These are phyloP conservation scores for Vigna nakashimae DNA, from an alignment of 306 rosid species.

Conservation along the genomic window DNA sequence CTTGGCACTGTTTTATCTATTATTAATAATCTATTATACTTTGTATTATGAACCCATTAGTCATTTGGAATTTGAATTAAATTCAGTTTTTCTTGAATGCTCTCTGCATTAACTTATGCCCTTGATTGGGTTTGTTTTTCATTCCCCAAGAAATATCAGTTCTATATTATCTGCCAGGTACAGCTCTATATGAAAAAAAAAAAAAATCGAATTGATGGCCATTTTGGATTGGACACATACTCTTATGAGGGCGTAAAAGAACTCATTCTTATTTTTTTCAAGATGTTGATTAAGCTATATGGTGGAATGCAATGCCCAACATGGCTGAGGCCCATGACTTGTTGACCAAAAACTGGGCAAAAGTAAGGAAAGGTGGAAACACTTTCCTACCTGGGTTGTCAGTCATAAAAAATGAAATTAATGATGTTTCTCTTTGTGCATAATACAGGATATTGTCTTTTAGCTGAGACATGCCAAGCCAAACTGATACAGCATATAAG, in stretches of 20 bases:
- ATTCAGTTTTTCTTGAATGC: conserved; percentile 11
- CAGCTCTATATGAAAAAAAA: neutral
- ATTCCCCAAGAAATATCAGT: conserved; percentile 9
- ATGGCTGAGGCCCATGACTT: neutral
- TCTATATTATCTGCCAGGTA: conserved; percentile 21
- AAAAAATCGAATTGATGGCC: neutral
- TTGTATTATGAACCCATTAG: conserved; percentile 27
- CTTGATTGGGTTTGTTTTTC: conserved; percentile 28
- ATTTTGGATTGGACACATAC: conserved; percentile 21
- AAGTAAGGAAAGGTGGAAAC: conserved; percentile 8
- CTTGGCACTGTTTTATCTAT: conserved; percentile 40
- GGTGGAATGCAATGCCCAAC: conserved; percentile 13
- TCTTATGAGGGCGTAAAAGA: neutral
- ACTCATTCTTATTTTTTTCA: neutral
- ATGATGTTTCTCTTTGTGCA: conserved; percentile 34
- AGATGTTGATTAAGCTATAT: conserved; percentile 2
- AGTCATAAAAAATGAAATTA: conserved; percentile 16
- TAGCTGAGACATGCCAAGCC: conserved; percentile 24
- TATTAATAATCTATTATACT: neutral
- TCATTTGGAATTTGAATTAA: conserved; percentile 20
- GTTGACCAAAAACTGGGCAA: neutral
- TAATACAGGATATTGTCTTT: conserved; percentile 36
- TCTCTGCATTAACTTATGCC: conserved; percentile 20
- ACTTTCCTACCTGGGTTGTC: conserved; percentile 28
- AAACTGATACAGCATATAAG: conserved; percentile 20